Evolutionary conservation across 352 stramenopile genomes (phyloP), one percentile per base, ranked within the genome.

Genomic region (Blastocystis sp.): DNA sequence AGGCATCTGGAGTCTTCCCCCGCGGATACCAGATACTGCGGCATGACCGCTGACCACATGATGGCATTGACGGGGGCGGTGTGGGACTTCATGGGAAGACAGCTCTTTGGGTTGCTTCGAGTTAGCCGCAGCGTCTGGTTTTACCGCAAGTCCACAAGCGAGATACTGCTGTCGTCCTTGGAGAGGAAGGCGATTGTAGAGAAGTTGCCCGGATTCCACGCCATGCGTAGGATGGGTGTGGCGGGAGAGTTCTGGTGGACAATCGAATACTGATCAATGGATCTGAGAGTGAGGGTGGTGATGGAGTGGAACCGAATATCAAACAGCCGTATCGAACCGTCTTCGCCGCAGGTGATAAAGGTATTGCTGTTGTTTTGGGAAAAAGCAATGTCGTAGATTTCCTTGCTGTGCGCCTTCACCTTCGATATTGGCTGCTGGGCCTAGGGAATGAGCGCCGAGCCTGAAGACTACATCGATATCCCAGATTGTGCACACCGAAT

Each of bases 311-410:
- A 76, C 10, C 65, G n/a, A 14, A 76, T 76, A 76, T 76, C 65
- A 76, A 76, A 76, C 14, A 76, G n/a, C 9, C 65, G 65, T 11
- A 76, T 76, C 21, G 65, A 76, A 43, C 65, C 65, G 34, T 76
- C 65, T 38, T 76, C 52, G 19, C 65, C 65, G 24, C 65, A 76
- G 43, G 65, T 76, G 34, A 76, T 43, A 38, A 76, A 76, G 9
- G 43, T 57, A n/a, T 76, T 38, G 9, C 14, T 43, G 43, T n/a
- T 21, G 14, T n/a, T 9, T 43, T n/a, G n/a, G 34, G 65, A 76
- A 42, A 76, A 76, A 14, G 65, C 65, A n/a, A 76, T 57, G 52
- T 76, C 65, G 34, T 76, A 76, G 1, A 76, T 76, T 42, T 76
- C 65, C 19, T 21, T 43, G 7, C 9, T 28, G 43, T 76, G 65